Percentiles rank a stretch among this genome's conserved stretches.
These are phyloP conservation scores for Microthlaspi erraticum DNA, from an alignment of 345 rosid species.

Conservation along the genomic window DNA sequence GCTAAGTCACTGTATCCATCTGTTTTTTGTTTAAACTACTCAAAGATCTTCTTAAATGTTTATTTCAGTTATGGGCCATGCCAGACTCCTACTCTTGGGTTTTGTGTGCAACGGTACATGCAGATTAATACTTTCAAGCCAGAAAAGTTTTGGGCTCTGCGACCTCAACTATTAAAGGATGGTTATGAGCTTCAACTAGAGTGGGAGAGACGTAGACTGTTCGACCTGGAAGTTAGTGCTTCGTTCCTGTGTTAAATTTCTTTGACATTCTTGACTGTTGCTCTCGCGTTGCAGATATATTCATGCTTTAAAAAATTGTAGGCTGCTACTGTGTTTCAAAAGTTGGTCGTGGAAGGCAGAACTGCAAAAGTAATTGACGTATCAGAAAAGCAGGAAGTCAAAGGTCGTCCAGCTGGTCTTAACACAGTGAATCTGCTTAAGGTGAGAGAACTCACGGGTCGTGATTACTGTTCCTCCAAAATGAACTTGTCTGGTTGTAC, in stretches of 20 bases:
- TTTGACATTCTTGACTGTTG: conserved; percentile 28
- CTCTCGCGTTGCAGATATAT: conserved; percentile 16
- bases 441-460: conserved; percentile 53
- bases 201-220: conserved; percentile 89
- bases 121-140: conserved; percentile 90
- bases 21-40: conserved; percentile 24
- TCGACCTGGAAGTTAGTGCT: conserved; percentile 80
- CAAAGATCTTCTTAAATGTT: conserved; percentile 35
- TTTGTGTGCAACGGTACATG: conserved; percentile 89
- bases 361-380: conserved; percentile 68
- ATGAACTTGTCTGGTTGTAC: conserved; percentile 8
- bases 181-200: conserved; percentile 91
- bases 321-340: conserved; percentile 84
- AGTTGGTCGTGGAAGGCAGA: conserved; percentile 73
- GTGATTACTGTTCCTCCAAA: conserved; percentile 18
- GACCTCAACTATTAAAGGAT: conserved; percentile 57
- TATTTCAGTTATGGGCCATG: conserved; percentile 93
- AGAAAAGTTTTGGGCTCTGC: conserved; percentile 84
- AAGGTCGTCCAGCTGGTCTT: conserved; percentile 88
- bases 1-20: conserved; percentile 13
- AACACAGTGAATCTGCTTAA: conserved; percentile 93
- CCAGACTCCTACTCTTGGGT: conserved; percentile 98
- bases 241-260: conserved; percentile 20
- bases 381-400: conserved; percentile 79
- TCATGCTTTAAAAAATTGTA: conserved; percentile 46